Conservation (phyloP, 768 basidiomycete species). For the Boletus tomentosulus region DNA sequence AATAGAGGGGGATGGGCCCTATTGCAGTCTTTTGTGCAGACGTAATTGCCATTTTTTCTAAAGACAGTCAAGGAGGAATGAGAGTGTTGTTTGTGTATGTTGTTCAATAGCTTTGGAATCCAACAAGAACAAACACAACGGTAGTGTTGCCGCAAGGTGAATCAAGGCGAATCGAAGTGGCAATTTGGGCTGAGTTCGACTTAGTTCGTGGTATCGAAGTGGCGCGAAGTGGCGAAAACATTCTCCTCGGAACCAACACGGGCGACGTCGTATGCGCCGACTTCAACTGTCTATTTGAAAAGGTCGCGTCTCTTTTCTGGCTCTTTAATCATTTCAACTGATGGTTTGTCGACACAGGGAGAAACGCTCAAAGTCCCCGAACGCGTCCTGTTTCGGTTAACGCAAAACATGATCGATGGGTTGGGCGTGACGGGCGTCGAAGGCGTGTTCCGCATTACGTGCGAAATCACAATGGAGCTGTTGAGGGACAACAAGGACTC, state of each 20-base stretch:
- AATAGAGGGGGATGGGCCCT: conserved; percentile 76
- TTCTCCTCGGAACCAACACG: conserved; percentile 80
- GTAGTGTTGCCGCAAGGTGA: too few relatives aligned
- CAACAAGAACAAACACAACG: too few relatives aligned
- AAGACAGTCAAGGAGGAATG: too few relatives aligned
- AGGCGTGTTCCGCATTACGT: conserved; percentile 88
- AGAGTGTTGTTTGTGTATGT: too few relatives aligned
- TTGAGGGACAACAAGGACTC: conserved; percentile 89
- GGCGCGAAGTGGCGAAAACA: too few relatives aligned
- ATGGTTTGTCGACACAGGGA: conserved; percentile 40
- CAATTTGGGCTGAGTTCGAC: too few relatives aligned
- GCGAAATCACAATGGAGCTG: conserved; percentile 84
- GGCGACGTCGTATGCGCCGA: conserved; percentile 96
- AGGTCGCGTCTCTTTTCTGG: conserved; percentile 40
- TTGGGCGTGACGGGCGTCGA: conserved; percentile 92
- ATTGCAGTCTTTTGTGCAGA: too few relatives aligned
- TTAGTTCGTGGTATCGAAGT: too few relatives aligned
- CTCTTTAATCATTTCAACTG: background rate
- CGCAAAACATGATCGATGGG: conserved; percentile 89
- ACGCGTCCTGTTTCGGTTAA: conserved; percentile 89
- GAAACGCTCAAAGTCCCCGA: conserved; percentile 85
- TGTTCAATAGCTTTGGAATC: too few relatives aligned
- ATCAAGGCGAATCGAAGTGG: too few relatives aligned
- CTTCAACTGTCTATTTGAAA: conserved; percentile 97
- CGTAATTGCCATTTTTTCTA: too few relatives aligned